These are phyloP conservation scores for Rhizophagus prolifer DNA, from an alignment of 192 early-diverging fungal genomes.

Conservation along the genomic window DNA sequence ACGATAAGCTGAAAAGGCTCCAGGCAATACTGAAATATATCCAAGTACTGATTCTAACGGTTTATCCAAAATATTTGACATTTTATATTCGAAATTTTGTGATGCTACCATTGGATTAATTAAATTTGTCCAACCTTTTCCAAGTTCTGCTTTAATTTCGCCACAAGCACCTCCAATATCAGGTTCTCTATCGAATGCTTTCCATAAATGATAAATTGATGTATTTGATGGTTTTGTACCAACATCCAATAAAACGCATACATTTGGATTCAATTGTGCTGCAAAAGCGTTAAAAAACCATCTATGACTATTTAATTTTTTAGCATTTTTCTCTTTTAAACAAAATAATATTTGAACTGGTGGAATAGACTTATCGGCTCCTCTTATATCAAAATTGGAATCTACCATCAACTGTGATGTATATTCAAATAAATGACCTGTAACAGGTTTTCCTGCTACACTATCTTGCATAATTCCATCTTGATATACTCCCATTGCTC, in stretches of 20 bases:
- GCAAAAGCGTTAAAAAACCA: slow-evolving; percentile 98
- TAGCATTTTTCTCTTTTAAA: slow-evolving; percentile 90
- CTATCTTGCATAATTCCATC: slow-evolving; percentile 66
- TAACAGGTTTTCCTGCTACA: slow-evolving; percentile 70
- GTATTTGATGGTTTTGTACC: slow-evolving; percentile 84
- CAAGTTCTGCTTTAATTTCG: slow-evolving; percentile 86
- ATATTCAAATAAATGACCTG: slow-evolving; percentile 89
- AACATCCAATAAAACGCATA: slow-evolving; percentile 91
- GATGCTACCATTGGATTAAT: slow-evolving; percentile 91
- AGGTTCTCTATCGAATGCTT: slow-evolving; percentile 80
- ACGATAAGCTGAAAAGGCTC: slow-evolving; percentile 95
- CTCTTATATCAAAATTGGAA: slow-evolving; percentile 60
- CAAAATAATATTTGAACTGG: slow-evolving; percentile 92
- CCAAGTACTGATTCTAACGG: slow-evolving; percentile 96
- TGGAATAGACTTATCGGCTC: slow-evolving; percentile 68
- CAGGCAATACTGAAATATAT: slow-evolving; percentile 93
- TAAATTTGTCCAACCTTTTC: slow-evolving; percentile 64
- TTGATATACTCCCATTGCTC: slow-evolving; percentile 79
- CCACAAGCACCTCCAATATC: slow-evolving; percentile 92
- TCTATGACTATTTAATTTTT: slow-evolving; percentile 93
- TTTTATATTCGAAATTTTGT: slow-evolving; percentile 99
- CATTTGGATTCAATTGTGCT: slow-evolving; percentile 74
- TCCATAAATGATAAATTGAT: slow-evolving; percentile 92
- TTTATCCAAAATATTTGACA: slow-evolving; percentile 97
- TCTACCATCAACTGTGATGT: slow-evolving; percentile 78